phyloP scores from a whole-genome alignment of 768 basidiomycete species.

The Candolleomyces aberdarensis region DNA sequence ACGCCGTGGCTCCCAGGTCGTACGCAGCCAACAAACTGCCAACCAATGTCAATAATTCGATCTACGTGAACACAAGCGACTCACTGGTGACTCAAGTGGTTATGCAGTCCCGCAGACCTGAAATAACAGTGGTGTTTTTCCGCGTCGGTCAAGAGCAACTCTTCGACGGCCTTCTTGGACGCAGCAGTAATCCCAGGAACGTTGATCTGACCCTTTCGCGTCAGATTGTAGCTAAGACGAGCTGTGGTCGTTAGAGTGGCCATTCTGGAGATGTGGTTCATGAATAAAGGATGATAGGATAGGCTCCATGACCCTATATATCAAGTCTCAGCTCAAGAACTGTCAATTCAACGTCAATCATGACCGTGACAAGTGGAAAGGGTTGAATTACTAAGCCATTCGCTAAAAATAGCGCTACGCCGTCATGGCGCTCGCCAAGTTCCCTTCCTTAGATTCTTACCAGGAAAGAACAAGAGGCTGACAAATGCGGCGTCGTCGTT shows the following conservation, averaged over 20 bases:
- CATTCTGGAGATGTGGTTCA: not conserved
- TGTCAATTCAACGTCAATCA: too few species aligned
- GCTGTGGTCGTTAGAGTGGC: not conserved
- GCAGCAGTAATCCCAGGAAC: conserved; percentile 43
- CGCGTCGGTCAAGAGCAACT: conserved; percentile 46
- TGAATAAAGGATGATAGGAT: too few species aligned
- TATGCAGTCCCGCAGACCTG: conserved; percentile 40
- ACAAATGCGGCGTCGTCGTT: too few species aligned
- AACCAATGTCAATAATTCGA: not conserved
- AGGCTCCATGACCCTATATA: too few species aligned
- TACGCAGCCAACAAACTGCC: conserved; percentile 53
- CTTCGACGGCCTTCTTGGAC: conserved; percentile 39
- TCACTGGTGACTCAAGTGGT: conserved; percentile 61
- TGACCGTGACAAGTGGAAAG: too few species aligned
- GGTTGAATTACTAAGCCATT: too few species aligned
- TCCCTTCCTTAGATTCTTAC: too few species aligned
- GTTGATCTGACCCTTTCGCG: conserved; percentile 38
- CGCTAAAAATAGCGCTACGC: too few species aligned
- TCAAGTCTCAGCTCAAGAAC: too few species aligned
- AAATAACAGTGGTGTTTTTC: conserved; percentile 51
- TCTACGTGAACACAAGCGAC: conserved; percentile 14
- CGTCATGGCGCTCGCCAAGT: too few species aligned
- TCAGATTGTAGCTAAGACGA: not conserved
- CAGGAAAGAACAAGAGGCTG: too few species aligned
- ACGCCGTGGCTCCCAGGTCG: conserved; percentile 48